Base-by-base conservation (phyloP, 805 yeast genomes). In the Peterozyma xylosa region DNA sequence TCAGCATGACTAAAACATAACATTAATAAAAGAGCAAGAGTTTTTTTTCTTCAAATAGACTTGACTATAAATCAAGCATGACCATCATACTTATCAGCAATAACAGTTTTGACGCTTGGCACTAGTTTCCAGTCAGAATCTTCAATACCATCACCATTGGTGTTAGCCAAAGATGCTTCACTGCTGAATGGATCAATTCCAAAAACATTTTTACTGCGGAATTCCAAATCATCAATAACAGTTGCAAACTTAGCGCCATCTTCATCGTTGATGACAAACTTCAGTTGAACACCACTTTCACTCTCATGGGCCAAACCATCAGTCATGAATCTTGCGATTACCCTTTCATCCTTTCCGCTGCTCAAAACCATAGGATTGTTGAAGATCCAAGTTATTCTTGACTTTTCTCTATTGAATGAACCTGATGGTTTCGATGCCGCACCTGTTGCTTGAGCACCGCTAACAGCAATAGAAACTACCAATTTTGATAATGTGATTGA, bases 381-480 rank as follows among this genome's bases (percentile, higher is more conserved):
- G 30, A 53, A 48, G 52, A 80, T 78, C 96, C 97, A 90, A 0
- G 93, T 82, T 46, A 93, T 82, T 63, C 97, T 77, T 52, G 79
- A 82, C 57, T 79, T 81, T 42, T 89, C 97, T 56, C 78, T 83
- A 63, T 83, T 87, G 70, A 89, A 91, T 1, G 95, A 78, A 45
- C 97, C 98, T 45, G 85, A 81, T 5, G 99, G 99, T 59, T 86
- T 87, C 3, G 96, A 84, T 48, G 89, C 80, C 1, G 96, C 97
- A 16, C 82, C 71, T 1, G 80, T 66, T 3, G 83, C 73, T 14
- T 77, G 73, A 10, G 85, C 82, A 33, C 82, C 84, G 14, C 71
- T 67, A 42, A 83, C 67, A 2, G 84, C 73, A 5, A 80, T 86
- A 7, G 82, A 71, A 6, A 85, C 70, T 34, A 74, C 68, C 42